phyloP scores from a whole-genome alignment of 2,329 filamentous ascomycete genomes.

The Aspergillus oerlinghausenensis region DNA sequence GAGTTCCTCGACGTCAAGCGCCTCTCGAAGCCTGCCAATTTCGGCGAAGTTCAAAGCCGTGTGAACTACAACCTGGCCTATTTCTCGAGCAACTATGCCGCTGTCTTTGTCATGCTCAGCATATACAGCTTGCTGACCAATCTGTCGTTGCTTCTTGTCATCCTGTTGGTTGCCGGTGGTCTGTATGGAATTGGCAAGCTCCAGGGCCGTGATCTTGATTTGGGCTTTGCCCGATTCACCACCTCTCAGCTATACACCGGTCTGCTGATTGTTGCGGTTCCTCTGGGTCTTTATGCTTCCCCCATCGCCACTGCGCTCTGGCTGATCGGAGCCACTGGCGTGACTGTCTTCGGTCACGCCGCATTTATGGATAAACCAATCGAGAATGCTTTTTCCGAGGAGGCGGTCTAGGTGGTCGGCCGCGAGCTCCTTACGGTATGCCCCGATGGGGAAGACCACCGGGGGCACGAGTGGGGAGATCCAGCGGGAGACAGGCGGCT shows the following conservation, averaged over 20 bases:
- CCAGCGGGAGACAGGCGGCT: constrained; percentile 50
- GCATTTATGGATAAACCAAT: constrained; percentile 97
- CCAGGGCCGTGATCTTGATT: constrained; percentile 78
- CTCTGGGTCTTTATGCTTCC: constrained; percentile 78
- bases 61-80: constrained; percentile 96
- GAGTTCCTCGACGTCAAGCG: constrained; percentile 98
- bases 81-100: constrained; percentile 98
- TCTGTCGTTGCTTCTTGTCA: constrained; percentile 80
- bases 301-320: constrained; percentile 83
- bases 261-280: constrained; percentile 76
- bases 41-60: constrained; percentile 80
- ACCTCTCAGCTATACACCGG: constrained; percentile 92
- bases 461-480: constrained; percentile 70
- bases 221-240: constrained; percentile 77
- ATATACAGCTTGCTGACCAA: constrained; percentile 94
- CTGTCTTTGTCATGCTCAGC: constrained; percentile 89
- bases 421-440: constrained; percentile 91
- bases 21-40: constrained; percentile 88
- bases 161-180: constrained; percentile 77
- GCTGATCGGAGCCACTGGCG: constrained; percentile 92
- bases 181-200: constrained; percentile 91
- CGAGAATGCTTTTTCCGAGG: constrained; percentile 99
- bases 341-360: constrained; percentile 91
- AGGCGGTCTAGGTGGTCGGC: constrained; percentile 99
- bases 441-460: constrained; percentile 99